phyloP scores from a whole-genome alignment of 768 basidiomycete species.

The Leccinum ochraceum region DNA sequence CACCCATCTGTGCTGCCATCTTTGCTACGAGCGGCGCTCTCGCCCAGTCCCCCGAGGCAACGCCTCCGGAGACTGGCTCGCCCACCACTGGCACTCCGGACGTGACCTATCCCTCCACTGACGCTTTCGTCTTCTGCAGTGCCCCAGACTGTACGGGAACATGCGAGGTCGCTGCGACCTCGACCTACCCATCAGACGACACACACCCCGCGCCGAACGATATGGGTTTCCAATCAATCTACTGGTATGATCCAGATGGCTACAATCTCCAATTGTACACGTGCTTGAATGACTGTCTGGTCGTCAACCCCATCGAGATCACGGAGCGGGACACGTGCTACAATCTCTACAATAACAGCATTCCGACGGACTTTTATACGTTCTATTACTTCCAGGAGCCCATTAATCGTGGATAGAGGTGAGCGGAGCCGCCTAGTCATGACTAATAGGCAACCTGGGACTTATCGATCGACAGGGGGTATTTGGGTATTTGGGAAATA shows the following conservation, averaged over 20 bases:
- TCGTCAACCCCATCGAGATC: not conserved
- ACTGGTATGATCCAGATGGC: not conserved
- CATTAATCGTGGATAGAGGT: not conserved
- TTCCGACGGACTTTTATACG: not conserved
- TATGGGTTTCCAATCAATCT: constrained; percentile 1
- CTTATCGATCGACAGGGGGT: no score
- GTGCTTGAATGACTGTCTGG: not conserved
- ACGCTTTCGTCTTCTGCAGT: constrained; percentile 2
- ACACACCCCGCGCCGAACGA: not conserved
- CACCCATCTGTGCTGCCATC: not conserved
- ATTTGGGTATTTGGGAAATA: no score
- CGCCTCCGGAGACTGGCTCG: not conserved
- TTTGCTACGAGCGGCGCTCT: not conserved
- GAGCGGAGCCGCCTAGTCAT: not conserved
- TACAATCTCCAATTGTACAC: not conserved
- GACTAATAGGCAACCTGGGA: no score
- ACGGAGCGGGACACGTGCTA: not conserved
- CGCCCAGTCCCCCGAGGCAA: not conserved
- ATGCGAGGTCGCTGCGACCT: not conserved
- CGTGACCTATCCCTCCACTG: not conserved
- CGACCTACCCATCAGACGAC: not conserved
- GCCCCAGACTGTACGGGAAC: constrained; percentile 7
- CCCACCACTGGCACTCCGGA: not conserved
- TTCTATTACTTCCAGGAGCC: not conserved
- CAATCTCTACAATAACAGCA: not conserved